These are phyloP conservation scores for Parascedosporium putredinis DNA, from an alignment of 2,329 filamentous ascomycete genomes.

Conservation along the genomic window DNA sequence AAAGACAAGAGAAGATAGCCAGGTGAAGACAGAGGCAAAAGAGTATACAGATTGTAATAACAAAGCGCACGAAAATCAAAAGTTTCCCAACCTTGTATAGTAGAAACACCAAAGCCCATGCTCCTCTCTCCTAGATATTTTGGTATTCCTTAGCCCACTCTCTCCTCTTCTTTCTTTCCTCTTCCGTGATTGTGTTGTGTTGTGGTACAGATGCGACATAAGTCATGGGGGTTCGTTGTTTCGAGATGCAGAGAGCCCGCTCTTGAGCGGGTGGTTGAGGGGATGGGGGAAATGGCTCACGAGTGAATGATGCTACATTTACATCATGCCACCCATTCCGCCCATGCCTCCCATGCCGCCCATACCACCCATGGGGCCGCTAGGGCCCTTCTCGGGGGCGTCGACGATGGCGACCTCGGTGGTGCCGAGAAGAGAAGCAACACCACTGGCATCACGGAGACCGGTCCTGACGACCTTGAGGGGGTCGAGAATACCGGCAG, in stretches of 20 bases:
- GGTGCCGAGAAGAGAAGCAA: conserved; percentile 92
- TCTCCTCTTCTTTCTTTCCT: no score
- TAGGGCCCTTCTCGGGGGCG: conserved; percentile 75
- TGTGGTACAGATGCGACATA: conserved; percentile 2
- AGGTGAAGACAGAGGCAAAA: no score
- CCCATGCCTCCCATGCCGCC: conserved; percentile 57
- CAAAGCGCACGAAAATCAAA: background rate
- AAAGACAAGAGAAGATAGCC: background rate
- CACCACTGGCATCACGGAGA: conserved; percentile 87
- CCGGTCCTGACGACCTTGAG: conserved; percentile 99
- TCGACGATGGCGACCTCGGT: conserved; percentile 98
- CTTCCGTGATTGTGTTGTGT: conserved; percentile 5
- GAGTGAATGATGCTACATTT: conserved; percentile 14
- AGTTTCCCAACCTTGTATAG: conserved; percentile 2
- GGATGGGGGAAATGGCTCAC: conserved; percentile 12
- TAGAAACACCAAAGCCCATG: conserved; percentile 8
- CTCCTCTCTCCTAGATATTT: background rate
- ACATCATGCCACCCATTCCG: conserved; percentile 30
- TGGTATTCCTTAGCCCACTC: background rate
- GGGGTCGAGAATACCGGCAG: conserved; percentile 91
- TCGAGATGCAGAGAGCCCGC: no score
- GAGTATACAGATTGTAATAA: background rate
- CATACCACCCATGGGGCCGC: conserved; percentile 55
- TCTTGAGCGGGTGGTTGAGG: background rate
- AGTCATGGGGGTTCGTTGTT: conserved; percentile 6